Conservation (phyloP, 1,284 basidiomycete species). For the Marasmius tenuissimus region DNA sequence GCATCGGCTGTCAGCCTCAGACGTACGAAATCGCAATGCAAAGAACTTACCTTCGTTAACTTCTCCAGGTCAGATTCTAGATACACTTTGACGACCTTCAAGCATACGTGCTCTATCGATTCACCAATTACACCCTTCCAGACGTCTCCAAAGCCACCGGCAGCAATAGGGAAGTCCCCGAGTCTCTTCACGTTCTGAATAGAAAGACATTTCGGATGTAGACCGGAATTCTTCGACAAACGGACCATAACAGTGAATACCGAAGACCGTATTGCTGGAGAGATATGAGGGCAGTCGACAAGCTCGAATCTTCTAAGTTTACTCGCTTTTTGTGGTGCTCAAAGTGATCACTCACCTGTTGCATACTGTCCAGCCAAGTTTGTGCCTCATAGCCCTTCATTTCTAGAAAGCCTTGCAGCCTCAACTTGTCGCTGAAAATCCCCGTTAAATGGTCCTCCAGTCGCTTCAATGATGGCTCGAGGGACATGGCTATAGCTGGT, state of each 20-base stretch:
- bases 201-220: background rate
- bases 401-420: background rate
- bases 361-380: background rate
- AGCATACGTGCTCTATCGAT: background rate
- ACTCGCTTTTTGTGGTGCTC: background rate
- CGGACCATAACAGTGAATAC: background rate
- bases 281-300: background rate
- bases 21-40: background rate
- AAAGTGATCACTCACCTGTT: background rate
- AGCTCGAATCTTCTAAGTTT: background rate
- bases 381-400: background rate
- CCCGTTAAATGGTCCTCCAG: too few species aligned
- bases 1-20: background rate
- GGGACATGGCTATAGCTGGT: too few species aligned
- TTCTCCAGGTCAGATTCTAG: background rate
- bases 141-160: slow-evolving; percentile 3
- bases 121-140: background rate
- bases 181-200: slow-evolving; percentile 1
- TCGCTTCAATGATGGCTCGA: too few species aligned
- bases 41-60: background rate
- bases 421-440: too few species aligned
- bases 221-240: background rate
- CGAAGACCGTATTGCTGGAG: background rate
- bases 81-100: background rate
- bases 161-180: slow-evolving; percentile 1